These are phyloP conservation scores for Daldinia eschscholtzii DNA, from an alignment of 2,329 filamentous ascomycete species.

Conservation along the genomic window DNA sequence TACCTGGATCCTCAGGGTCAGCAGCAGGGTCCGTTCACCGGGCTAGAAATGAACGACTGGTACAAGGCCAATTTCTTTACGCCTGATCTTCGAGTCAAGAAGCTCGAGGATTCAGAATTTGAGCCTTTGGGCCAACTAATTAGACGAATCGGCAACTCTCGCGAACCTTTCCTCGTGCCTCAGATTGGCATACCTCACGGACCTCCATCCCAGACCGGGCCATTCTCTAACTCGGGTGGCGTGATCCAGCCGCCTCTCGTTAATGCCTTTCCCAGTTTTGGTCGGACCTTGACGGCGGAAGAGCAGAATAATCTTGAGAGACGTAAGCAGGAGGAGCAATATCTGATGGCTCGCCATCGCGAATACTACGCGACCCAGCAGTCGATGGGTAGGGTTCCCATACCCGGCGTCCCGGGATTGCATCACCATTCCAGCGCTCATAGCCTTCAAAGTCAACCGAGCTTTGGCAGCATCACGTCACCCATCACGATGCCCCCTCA, in stretches of 20 bases:
- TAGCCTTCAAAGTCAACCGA: conserved; percentile 96
- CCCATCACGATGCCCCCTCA: conserved; percentile 73
- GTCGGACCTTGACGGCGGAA: conserved; percentile 94
- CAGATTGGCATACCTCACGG: conserved; percentile 97
- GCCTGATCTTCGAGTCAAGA: conserved; percentile 92
- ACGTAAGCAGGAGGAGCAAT: conserved; percentile 97
- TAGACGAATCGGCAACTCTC: conserved; percentile 93
- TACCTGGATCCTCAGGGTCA: conserved; percentile 95
- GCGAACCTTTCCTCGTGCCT: conserved; percentile 96
- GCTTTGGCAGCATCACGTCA: conserved; percentile 94
- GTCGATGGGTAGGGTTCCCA: conserved; percentile 78
- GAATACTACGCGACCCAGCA: conserved; percentile 93
- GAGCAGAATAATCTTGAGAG: conserved; percentile 98
- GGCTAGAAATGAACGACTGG: conserved; percentile 99
- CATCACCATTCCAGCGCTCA: conserved; percentile 97
- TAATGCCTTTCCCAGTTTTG: conserved; percentile 94
- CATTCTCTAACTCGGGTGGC: conserved; percentile 65
- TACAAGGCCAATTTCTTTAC: conserved; percentile 99
- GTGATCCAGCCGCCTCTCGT: conserved; percentile 89
- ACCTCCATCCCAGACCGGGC: conserved; percentile 67
- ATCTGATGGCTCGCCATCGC: conserved; percentile 94
- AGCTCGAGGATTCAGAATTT: conserved; percentile 92
- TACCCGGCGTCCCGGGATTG: conserved; percentile 69
- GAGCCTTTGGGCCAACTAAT: conserved; percentile 96
- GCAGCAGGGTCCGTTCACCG: conserved; percentile 94